These are phyloP conservation scores for Salix viminalis DNA, from an alignment of 345 rosid genomes.

Conservation along the genomic window DNA sequence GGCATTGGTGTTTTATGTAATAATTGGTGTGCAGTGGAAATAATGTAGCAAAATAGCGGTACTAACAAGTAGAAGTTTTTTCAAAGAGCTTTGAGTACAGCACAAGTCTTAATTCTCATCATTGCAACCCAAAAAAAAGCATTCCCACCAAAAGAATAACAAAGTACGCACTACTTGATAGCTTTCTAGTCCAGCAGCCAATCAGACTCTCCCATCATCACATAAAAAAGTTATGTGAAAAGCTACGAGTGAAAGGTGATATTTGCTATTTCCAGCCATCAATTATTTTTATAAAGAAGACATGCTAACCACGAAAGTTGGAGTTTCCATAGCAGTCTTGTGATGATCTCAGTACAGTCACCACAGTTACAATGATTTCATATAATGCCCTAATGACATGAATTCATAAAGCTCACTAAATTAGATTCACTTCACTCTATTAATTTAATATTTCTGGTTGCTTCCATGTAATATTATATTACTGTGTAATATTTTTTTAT, in stretches of 20 bases:
- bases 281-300: slow-evolving; percentile 11
- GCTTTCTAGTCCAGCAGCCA: neutral
- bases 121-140: neutral
- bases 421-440: too few relatives aligned
- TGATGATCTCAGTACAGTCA: too few relatives aligned
- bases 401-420: neutral
- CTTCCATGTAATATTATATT: too few relatives aligned
- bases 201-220: neutral
- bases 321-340: neutral
- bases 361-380: neutral
- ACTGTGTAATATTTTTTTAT: too few relatives aligned
- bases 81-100: too few relatives aligned
- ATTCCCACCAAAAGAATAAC: neutral
- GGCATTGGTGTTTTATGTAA: too few relatives aligned
- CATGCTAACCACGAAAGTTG: neutral
- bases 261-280: neutral
- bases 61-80: neutral
- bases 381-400: neutral
- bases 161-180: neutral
- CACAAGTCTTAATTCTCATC: neutral
- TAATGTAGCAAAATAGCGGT: neutral
- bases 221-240: neutral
- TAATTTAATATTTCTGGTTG: too few relatives aligned
- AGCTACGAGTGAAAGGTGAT: neutral
- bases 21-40: neutral